Evolutionary conservation across 129 eudicot genomes (phyloP).

Genomic region (Flaveria sonorensis): DNA sequence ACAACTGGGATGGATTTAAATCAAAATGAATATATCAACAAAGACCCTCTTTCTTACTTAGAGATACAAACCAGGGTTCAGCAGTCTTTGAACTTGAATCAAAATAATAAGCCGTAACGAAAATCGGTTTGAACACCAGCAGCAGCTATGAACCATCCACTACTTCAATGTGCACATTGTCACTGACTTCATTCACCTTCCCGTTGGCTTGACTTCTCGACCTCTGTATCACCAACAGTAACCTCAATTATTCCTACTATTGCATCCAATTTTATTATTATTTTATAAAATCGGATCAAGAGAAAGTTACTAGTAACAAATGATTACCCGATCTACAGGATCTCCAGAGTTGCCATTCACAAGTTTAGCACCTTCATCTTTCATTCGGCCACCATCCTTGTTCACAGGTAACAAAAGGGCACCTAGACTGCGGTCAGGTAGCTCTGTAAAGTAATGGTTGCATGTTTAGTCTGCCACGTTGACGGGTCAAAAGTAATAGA

Average conservation of each 20-base stretch:
- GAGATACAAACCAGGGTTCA: constrained; percentile 33
- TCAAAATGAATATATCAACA: constrained; percentile 27
- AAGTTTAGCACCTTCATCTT: constrained; percentile 73
- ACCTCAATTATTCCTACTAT: not conserved
- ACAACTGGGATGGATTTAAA: constrained; percentile 31
- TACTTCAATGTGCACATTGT: constrained; percentile 51
- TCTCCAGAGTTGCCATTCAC: constrained; percentile 76
- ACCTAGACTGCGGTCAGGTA: constrained; percentile 68
- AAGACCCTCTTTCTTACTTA: constrained; percentile 21
- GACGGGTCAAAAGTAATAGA: not conserved
- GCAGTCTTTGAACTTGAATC: constrained; percentile 29
- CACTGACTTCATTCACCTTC: constrained; percentile 61
- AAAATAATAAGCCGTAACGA: constrained; percentile 21
- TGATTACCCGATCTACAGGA: constrained; percentile 70
- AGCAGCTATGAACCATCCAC: constrained; percentile 55
- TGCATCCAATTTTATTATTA: not conserved
- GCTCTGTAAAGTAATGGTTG: constrained; percentile 40
- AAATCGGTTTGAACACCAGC: constrained; percentile 14
- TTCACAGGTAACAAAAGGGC: constrained; percentile 63
- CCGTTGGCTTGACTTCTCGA: constrained; percentile 76
- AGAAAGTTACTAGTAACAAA: not conserved
- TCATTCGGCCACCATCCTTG: constrained; percentile 59
- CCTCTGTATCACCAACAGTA: constrained; percentile 54
- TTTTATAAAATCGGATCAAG: not conserved
- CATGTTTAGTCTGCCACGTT: not conserved